Conservation (phyloP, 306 rosid species). For the Quercus gilva region DNA sequence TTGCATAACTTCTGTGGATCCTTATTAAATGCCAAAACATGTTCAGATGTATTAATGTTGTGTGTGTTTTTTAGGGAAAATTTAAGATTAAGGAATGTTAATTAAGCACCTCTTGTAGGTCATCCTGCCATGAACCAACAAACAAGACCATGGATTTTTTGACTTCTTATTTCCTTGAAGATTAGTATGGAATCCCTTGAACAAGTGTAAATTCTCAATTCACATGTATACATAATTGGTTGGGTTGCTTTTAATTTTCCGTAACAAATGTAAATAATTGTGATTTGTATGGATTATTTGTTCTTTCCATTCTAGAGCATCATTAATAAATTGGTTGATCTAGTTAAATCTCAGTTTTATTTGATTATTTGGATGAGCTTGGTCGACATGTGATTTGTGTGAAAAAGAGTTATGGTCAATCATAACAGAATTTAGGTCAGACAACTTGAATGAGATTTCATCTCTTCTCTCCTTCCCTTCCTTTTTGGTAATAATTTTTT, state of each 20-base stretch:
- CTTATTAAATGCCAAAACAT: background rate
- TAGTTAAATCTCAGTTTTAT: background rate
- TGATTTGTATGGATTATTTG: no score
- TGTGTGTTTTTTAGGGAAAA: background rate
- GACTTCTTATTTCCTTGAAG: no score
- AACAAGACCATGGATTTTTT: no score
- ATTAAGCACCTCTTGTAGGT: background rate
- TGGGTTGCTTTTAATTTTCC: no score
- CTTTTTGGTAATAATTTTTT: background rate
- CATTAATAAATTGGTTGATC: background rate
- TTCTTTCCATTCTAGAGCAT: no score
- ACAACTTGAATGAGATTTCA: no score
- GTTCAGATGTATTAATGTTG: background rate
- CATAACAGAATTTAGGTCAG: background rate
- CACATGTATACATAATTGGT: no score
- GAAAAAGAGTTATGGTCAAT: background rate
- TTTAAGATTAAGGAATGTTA: background rate
- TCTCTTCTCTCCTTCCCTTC: no score
- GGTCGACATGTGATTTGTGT: background rate
- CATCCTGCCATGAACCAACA: background rate
- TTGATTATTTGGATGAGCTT: background rate
- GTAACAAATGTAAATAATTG: no score
- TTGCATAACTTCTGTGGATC: background rate
- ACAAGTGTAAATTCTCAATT: no score
- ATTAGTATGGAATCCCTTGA: no score